Evolutionary conservation across 2,329 filamentous ascomycete genomes (phyloP).

Genomic region (Phialemoniopsis sp.): DNA sequence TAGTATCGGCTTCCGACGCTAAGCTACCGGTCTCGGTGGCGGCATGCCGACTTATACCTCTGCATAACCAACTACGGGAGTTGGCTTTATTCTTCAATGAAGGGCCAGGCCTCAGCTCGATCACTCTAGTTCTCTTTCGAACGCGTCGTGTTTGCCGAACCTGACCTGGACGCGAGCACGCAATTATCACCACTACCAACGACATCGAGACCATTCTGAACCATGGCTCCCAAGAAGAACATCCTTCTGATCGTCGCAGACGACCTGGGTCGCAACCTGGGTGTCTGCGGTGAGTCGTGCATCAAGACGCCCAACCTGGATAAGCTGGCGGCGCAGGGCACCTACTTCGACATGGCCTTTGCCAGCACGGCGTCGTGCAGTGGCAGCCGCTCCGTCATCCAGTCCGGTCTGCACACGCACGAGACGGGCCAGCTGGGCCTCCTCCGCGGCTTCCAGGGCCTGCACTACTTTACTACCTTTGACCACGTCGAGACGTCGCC

Average conservation of each 20-base stretch:
- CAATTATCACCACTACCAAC: too few species aligned
- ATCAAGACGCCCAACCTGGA: constrained; percentile 32
- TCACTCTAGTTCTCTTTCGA: too few species aligned
- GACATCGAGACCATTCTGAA: too few species aligned
- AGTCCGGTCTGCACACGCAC: constrained; percentile 40
- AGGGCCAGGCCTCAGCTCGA: too few species aligned
- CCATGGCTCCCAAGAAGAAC: constrained; percentile 17
- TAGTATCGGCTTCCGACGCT: too few species aligned
- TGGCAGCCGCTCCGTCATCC: constrained; percentile 36
- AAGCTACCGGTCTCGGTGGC: too few species aligned
- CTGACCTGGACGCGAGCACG: too few species aligned
- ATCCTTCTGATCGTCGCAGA: constrained; percentile 35
- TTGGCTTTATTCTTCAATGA: too few species aligned
- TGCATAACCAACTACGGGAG: too few species aligned
- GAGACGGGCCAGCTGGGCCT: constrained; percentile 41
- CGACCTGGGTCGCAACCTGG: constrained; percentile 31
- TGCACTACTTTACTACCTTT: constrained; percentile 35
- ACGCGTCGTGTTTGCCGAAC: too few species aligned
- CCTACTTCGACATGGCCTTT: constrained; percentile 31
- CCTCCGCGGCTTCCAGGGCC: constrained; percentile 10
- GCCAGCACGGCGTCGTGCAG: constrained; percentile 40
- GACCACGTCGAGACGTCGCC: constrained; percentile 35
- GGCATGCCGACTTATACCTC: too few species aligned
- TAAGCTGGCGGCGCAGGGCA: constrained; percentile 25
- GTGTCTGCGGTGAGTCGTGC: constrained; percentile 24